Evolutionary conservation across 306 rosid species (phyloP).

Genomic region (Vigna trinervia): DNA sequence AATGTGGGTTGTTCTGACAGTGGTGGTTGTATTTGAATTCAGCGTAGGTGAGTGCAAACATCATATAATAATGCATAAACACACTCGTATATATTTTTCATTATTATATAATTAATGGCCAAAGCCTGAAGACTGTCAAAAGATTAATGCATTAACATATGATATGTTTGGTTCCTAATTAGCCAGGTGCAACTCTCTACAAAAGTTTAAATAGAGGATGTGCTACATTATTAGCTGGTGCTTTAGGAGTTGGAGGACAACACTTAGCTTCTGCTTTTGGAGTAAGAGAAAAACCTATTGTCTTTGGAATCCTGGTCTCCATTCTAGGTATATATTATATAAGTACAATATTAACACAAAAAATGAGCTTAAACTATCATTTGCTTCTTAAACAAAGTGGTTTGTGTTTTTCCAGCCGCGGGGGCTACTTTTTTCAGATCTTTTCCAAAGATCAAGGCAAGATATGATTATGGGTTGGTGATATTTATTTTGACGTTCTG

Average conservation of each 20-base stretch:
- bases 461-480: slow-evolving; percentile 86
- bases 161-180: slow-evolving; percentile 6
- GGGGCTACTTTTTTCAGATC: slow-evolving; percentile 76
- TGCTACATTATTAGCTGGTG: slow-evolving; percentile 84
- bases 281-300: slow-evolving; percentile 67
- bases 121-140: background rate
- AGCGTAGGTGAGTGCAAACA: slow-evolving; percentile 68
- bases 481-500: slow-evolving; percentile 89
- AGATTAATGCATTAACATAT: background rate
- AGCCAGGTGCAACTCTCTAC: slow-evolving; percentile 80
- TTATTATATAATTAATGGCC: background rate
- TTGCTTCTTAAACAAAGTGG: slow-evolving; percentile 4
- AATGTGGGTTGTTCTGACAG: slow-evolving; percentile 94
- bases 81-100: background rate
- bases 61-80: background rate
- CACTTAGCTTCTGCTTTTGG: slow-evolving; percentile 71
- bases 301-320: slow-evolving; percentile 80
- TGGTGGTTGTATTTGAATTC: slow-evolving; percentile 87
- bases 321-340: slow-evolving; percentile 57
- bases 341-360: background rate
- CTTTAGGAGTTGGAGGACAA: slow-evolving; percentile 81
- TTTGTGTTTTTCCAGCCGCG: slow-evolving; percentile 62
- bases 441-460: slow-evolving; percentile 73
- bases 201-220: slow-evolving; percentile 81
- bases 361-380: background rate